These are phyloP conservation scores for Trametes sp. DNA, from an alignment of 1,284 basidiomycete species.

Conservation along the genomic window DNA sequence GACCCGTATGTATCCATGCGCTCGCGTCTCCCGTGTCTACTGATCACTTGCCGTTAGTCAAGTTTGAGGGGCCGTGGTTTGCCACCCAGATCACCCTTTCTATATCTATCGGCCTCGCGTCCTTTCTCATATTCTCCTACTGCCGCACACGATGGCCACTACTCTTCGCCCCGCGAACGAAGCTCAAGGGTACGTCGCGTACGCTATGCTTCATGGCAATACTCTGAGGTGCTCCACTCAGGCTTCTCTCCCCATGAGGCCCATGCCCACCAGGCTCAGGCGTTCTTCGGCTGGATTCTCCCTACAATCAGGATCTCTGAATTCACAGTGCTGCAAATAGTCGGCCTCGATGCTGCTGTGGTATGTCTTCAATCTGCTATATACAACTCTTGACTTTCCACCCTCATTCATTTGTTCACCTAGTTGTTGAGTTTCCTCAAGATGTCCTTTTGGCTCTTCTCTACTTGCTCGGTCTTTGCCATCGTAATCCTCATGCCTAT, in stretches of 20 bases:
- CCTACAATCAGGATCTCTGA: slow-evolving; percentile 93
- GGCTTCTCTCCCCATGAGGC: slow-evolving; percentile 92
- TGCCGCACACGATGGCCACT: slow-evolving; percentile 88
- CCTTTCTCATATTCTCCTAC: slow-evolving; percentile 90
- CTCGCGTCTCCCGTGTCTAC: slow-evolving; percentile 24
- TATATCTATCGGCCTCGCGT: slow-evolving; percentile 76
- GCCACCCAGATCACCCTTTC: slow-evolving; percentile 90
- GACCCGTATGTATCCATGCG: slow-evolving; percentile 49
- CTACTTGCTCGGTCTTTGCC: slow-evolving; percentile 84
- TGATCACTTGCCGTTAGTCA: slow-evolving; percentile 49
- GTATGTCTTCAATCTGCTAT: slow-evolving; percentile 47
- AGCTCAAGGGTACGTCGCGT: slow-evolving; percentile 79
- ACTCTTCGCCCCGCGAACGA: slow-evolving; percentile 91
- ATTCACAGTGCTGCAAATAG: slow-evolving; percentile 94
- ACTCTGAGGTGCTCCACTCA: slow-evolving; percentile 39
- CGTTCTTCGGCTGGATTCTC: slow-evolving; percentile 95
- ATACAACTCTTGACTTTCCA: slow-evolving; percentile 26
- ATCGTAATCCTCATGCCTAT: slow-evolving; percentile 87
- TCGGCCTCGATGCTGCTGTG: slow-evolving; percentile 95
- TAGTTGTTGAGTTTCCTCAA: slow-evolving; percentile 95
- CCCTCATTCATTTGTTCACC: neutral
- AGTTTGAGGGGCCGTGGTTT: slow-evolving; percentile 92
- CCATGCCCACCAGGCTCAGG: slow-evolving; percentile 77
- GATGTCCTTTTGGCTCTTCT: slow-evolving; percentile 92
- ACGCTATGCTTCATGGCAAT: neutral